Evolutionary conservation across 2,329 filamentous ascomycete genomes (phyloP).

Genomic region (Fusarium sp.): DNA sequence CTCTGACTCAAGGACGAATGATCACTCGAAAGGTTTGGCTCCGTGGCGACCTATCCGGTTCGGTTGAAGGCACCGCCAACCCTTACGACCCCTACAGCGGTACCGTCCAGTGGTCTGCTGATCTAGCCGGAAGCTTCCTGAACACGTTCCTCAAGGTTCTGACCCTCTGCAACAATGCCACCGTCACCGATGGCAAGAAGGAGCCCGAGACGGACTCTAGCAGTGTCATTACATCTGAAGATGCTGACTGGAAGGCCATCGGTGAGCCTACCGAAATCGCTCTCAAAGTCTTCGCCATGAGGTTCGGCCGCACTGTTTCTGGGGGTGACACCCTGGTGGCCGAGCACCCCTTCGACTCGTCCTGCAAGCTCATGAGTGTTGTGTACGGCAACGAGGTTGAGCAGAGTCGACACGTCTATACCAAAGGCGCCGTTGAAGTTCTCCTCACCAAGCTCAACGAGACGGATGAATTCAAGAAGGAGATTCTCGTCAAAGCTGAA

Average conservation of each 20-base stretch:
- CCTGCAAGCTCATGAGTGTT: constrained; percentile 80
- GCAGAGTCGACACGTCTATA: constrained; percentile 58
- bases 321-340: constrained; percentile 62
- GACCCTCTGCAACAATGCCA: constrained; percentile 70
- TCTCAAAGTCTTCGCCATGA: constrained; percentile 77
- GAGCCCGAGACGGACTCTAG: constrained; percentile 59
- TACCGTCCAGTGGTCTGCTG: constrained; percentile 58
- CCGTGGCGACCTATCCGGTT: constrained; percentile 62
- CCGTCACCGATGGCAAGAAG: constrained; percentile 60
- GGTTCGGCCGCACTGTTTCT: constrained; percentile 67
- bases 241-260: constrained; percentile 65
- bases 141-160: constrained; percentile 64
- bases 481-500: constrained; percentile 63
- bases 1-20: constrained; percentile 74
- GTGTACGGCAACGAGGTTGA: constrained; percentile 61
- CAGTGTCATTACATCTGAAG: constrained; percentile 59
- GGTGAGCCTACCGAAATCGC: constrained; percentile 80
- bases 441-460: constrained; percentile 63
- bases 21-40: constrained; percentile 72
- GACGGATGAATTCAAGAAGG: constrained; percentile 58
- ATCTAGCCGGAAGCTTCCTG: constrained; percentile 55
- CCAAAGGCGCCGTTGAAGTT: constrained; percentile 69
- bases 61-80: constrained; percentile 65
- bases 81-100: constrained; percentile 72
- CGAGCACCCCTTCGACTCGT: constrained; percentile 79